Conservation (phyloP, 768 basidiomycete genomes). For the Russula vinacea region DNA sequence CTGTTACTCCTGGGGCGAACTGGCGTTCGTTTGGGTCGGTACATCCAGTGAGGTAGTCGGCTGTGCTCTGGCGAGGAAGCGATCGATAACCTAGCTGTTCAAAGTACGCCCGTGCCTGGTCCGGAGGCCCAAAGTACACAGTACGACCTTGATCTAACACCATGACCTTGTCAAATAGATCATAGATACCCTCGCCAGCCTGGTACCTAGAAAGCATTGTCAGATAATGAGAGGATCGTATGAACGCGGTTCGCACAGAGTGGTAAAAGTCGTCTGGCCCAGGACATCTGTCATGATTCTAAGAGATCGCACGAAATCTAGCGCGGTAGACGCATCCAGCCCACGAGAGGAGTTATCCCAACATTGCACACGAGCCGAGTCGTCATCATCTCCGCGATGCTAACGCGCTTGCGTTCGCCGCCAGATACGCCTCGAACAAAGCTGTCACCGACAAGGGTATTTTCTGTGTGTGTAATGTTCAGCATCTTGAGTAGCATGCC, state of each 20-base stretch:
- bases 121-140: slow-evolving; percentile 76
- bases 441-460: slow-evolving; percentile 84
- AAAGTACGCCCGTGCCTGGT: slow-evolving; percentile 77
- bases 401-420: slow-evolving; percentile 79
- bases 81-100: slow-evolving; percentile 67
- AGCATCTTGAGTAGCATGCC: slow-evolving; percentile 72
- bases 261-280: slow-evolving; percentile 76
- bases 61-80: slow-evolving; percentile 80
- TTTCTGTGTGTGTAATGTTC: slow-evolving; percentile 75
- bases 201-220: slow-evolving; percentile 40
- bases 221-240: slow-evolving; percentile 33
- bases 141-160: slow-evolving; percentile 78
- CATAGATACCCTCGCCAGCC: slow-evolving; percentile 77
- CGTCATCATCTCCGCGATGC: slow-evolving; percentile 86
- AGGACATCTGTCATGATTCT: slow-evolving; percentile 81
- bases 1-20: slow-evolving; percentile 60
- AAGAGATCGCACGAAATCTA: slow-evolving; percentile 80
- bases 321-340: slow-evolving; percentile 81
- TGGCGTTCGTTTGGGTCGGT: slow-evolving; percentile 85
- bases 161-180: slow-evolving; percentile 85
- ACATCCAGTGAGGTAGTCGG: slow-evolving; percentile 85
- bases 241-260: slow-evolving; percentile 47
- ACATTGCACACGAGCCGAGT: slow-evolving; percentile 78
- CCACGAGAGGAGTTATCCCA: slow-evolving; percentile 87
- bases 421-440: slow-evolving; percentile 82